Conservation (phyloP, 371 early-diverging fungal species). For the Mucor plumbeus region DNA sequence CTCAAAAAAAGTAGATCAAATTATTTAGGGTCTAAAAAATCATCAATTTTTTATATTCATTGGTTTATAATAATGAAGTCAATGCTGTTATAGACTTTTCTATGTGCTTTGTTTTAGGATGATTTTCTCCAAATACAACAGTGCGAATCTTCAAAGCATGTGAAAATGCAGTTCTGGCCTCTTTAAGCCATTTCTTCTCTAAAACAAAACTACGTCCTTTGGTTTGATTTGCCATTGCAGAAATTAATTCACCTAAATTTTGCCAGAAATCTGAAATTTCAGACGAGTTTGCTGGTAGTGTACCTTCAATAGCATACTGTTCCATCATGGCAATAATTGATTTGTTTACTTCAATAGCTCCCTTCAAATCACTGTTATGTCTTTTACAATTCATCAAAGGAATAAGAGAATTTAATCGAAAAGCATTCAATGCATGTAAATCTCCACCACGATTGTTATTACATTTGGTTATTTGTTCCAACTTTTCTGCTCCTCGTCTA, state of each 20-base stretch:
- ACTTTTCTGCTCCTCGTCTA: constrained; percentile 32
- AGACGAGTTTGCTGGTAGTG: constrained; percentile 61
- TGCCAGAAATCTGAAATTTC: constrained; percentile 66
- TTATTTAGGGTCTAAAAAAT: too few relatives aligned
- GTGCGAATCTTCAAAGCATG: constrained; percentile 50
- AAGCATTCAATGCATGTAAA: constrained; percentile 45
- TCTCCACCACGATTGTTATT: constrained; percentile 8
- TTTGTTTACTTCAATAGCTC: constrained; percentile 61
- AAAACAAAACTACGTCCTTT: constrained; percentile 27
- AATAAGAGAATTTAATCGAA: constrained; percentile 59
- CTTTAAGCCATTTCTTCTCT: constrained; percentile 49
- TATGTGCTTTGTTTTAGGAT: constrained; percentile 45
- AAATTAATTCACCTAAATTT: constrained; percentile 65
- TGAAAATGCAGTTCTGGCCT: constrained; percentile 53
- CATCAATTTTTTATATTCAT: not conserved
- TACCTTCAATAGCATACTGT: constrained; percentile 35
- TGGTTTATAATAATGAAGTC: not conserved
- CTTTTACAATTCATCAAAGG: constrained; percentile 64
- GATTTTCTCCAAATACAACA: constrained; percentile 58
- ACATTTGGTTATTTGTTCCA: constrained; percentile 30
- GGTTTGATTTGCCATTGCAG: constrained; percentile 51
- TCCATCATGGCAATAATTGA: constrained; percentile 50
- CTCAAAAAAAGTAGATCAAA: too few relatives aligned
- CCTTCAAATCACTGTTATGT: constrained; percentile 52
- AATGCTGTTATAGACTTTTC: not conserved